Evolutionary conservation across 192 early-diverging fungal genomes (phyloP), one percentile per base, ranked within the genome.

Genomic region (Entomortierella parvispora): DNA sequence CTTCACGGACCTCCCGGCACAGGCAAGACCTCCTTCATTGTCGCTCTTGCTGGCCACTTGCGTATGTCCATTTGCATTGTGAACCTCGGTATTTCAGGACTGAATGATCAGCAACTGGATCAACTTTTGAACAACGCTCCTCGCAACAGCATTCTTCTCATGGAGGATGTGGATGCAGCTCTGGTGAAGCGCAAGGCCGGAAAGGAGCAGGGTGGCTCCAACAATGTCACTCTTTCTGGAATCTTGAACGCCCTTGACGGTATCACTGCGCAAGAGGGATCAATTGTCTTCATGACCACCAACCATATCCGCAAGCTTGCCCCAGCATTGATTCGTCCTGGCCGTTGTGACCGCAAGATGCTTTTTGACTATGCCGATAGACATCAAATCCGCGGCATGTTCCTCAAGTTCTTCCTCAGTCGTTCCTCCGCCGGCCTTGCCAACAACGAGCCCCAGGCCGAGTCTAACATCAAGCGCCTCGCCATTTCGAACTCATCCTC

Each of bases 1-100:
- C 71, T 87, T n/a, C 65, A 85, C 64, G 85, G 85, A 45, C 83
- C 83, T 37, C 85, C 85, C 20, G 85, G 85, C 43, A 84, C 85
- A 2, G 85, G 85, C 25, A 87, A 87, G 52, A 84, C 83, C 5
- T 85, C 83, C 0, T 68, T 85, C 48, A 81, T 87, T 20, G 79
- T 81, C 15, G 83, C 83, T n/a, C 49, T 87, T 69, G 85, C 85
- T 18, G 85, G 85, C 20, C 78, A 85, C 43, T 48, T 87, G 54
- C 76, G 79, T 32, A 84, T 87, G 81, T 81, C 80, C 31, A 74
- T 83, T 12, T 82, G 81, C 33, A 82, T 86, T 31, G 71, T 86
- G 44, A 84, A 80, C 69, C 58, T 87, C 31, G 74, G 82, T 58
- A 77, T 65, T 26, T 68, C 72, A 40, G 74, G 74, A 33, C 43